A percentile compares a stretch with the other conserved stretches of the same genome.
Conservation (phyloP, 2,329 filamentous ascomycete genomes). For the Tothia fuscella region DNA sequence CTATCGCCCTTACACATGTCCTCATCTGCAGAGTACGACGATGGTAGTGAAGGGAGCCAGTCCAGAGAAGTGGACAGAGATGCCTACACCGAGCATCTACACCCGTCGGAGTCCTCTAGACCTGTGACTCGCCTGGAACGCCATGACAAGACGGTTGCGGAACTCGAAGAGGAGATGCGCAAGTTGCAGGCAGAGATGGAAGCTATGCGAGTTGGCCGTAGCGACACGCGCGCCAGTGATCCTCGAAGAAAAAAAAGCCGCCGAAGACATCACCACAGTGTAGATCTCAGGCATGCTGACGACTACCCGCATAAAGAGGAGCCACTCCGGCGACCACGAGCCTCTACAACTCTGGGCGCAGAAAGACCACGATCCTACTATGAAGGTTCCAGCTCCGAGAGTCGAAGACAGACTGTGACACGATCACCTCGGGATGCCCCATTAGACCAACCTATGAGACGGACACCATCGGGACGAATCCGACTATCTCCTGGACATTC, state of each 20-base stretch:
- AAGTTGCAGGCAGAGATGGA: slow-evolving; percentile 1
- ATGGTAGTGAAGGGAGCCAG: not conserved
- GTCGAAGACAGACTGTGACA: not conserved
- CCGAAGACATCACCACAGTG: slow-evolving; percentile 1
- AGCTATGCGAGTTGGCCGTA: not conserved
- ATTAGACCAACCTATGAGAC: not conserved
- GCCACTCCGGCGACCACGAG: slow-evolving; percentile 3
- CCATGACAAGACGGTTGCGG: not conserved
- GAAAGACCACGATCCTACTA: slow-evolving; percentile 3
- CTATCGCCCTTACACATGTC: slow-evolving; percentile 3
- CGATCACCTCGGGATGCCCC: slow-evolving; percentile 1
- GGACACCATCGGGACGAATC: not conserved
- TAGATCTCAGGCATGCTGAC: slow-evolving; percentile 6
- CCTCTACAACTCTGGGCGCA: not conserved
- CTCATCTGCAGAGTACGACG: not conserved
- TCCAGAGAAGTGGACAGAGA: too few relatives aligned
- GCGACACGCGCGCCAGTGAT: not conserved
- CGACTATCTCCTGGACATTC: slow-evolving; percentile 1
- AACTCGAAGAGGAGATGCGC: not conserved
- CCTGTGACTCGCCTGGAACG: not conserved
- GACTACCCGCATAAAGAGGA: slow-evolving; percentile 5
- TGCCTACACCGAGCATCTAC: too few relatives aligned
- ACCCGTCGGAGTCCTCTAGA: not conserved
- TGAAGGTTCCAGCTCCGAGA: slow-evolving; percentile 3
- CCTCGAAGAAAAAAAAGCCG: not conserved